Conservation (phyloP, 495 filamentous ascomycete genomes). For the Cladorrhinum samala region DNA sequence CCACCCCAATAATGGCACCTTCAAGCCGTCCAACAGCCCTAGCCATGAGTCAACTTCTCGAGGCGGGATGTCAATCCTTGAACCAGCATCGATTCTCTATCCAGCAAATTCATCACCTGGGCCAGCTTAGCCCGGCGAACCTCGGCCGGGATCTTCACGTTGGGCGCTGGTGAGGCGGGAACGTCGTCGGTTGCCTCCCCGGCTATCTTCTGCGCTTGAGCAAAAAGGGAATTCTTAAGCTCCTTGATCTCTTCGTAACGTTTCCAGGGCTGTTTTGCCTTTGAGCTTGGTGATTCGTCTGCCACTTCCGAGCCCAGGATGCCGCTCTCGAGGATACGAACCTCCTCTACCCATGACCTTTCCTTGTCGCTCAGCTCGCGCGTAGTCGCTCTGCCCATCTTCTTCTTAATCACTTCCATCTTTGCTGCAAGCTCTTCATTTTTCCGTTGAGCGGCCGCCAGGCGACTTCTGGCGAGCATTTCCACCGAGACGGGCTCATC, state of each 20-base stretch:
- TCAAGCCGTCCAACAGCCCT: not conserved
- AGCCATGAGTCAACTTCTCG: conserved; percentile 28
- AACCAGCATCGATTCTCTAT: conserved; percentile 57
- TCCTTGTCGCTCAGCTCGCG: conserved; percentile 70
- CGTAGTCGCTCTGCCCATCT: conserved; percentile 51
- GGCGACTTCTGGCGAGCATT: conserved; percentile 51
- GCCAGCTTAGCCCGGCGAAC: conserved; percentile 61
- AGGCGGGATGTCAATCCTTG: conserved; percentile 38
- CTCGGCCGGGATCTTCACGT: conserved; percentile 55
- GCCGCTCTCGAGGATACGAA: conserved; percentile 43
- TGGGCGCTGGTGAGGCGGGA: conserved; percentile 21
- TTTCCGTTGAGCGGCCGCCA: conserved; percentile 52
- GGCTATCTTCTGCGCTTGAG: conserved; percentile 34
- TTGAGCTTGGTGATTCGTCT: conserved; percentile 9
- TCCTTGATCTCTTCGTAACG: conserved; percentile 44
- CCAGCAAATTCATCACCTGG: conserved; percentile 64
- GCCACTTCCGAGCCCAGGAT: conserved; percentile 32
- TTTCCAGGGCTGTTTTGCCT: conserved; percentile 35
- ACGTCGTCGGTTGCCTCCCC: conserved; percentile 27
- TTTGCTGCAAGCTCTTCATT: conserved; percentile 55
- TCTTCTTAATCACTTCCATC: conserved; percentile 58
- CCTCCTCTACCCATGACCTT: conserved; percentile 59
- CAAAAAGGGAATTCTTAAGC: conserved; percentile 46
- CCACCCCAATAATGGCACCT: conserved; percentile 2
- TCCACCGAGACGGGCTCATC: conserved; percentile 40